Conservation (phyloP, 352 stramenopile species). For the Phytopythium chamaehyphon region DNA sequence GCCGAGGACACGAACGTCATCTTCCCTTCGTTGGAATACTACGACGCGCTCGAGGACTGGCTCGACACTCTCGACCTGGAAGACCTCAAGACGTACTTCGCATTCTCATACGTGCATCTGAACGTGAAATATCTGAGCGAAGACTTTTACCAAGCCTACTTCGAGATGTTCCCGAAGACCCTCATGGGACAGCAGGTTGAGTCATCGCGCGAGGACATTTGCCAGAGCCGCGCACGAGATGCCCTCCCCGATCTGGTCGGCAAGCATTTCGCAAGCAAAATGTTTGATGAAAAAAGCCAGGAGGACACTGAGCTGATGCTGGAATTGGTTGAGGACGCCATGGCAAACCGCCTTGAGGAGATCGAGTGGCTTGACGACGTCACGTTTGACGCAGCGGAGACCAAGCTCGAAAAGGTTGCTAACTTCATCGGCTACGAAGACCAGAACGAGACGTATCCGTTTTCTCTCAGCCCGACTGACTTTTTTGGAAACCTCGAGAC, state of each 20-base stretch:
- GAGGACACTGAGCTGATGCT: conserved; percentile 75
- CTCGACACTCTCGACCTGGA: conserved; percentile 24
- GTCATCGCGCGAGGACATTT: conserved; percentile 40
- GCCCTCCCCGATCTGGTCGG: conserved; percentile 46
- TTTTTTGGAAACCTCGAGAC: conserved; percentile 50
- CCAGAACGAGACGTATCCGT: conserved; percentile 28
- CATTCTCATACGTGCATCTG: conserved; percentile 33
- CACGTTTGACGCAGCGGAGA: conserved; percentile 65
- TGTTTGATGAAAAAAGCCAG: conserved; percentile 70
- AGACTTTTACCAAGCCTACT: conserved; percentile 73
- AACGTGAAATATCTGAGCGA: conserved; percentile 29
- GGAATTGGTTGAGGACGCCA: conserved; percentile 62
- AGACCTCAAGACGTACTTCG: conserved; percentile 43
- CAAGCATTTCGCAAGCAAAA: conserved; percentile 76
- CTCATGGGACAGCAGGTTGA: conserved; percentile 61
- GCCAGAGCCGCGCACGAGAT: conserved; percentile 25
- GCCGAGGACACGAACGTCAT: conserved; percentile 36
- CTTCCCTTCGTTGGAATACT: conserved; percentile 45
- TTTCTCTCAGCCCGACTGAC: conserved; percentile 17
- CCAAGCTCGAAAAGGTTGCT: conserved; percentile 64
- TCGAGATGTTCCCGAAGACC: conserved; percentile 78
- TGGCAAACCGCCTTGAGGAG: conserved; percentile 69
- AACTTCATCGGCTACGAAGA: conserved; percentile 23
- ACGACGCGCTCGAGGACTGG: conserved; percentile 37
- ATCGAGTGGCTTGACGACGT: conserved; percentile 87